Percentiles rank a stretch among this genome's conserved stretches.
Evolutionary conservation across 495 filamentous ascomycete genomes (phyloP).

Genomic region (Saxispiralis lemnorum): DNA sequence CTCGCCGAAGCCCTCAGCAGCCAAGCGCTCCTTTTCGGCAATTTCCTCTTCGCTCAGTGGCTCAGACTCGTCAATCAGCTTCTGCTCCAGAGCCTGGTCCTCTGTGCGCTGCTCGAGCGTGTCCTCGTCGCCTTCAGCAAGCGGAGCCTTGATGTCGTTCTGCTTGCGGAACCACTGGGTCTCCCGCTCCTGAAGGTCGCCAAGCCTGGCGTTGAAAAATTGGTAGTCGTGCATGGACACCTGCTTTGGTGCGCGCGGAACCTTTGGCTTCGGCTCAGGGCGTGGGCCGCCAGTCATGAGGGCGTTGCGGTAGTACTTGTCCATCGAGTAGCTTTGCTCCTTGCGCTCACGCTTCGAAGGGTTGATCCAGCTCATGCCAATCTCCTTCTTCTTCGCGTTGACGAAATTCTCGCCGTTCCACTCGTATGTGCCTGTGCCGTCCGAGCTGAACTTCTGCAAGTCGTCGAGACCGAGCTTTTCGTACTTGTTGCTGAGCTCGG

Average conservation of each 20-base stretch:
- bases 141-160: constrained; percentile 77
- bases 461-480: constrained; percentile 98
- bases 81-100: constrained; percentile 72
- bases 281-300: constrained; percentile 69
- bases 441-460: constrained; percentile 90
- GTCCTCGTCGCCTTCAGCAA: constrained; percentile 70
- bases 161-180: constrained; percentile 91
- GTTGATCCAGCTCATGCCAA: constrained; percentile 95
- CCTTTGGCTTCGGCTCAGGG: constrained; percentile 80
- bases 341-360: constrained; percentile 96
- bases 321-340: constrained; percentile 93
- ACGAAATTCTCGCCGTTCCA: constrained; percentile 97
- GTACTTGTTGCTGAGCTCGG: constrained; percentile 76
- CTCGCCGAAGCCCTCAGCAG: constrained; percentile 68
- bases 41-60: constrained; percentile 81
- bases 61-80: constrained; percentile 78
- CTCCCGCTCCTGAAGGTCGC: constrained; percentile 86
- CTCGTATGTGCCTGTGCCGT: constrained; percentile 66
- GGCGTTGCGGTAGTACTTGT: constrained; percentile 94
- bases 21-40: constrained; percentile 60
- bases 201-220: constrained; percentile 71
- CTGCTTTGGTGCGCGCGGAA: constrained; percentile 90
- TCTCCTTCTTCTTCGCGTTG: constrained; percentile 79
- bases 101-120: constrained; percentile 68
- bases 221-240: constrained; percentile 87